Conservation (phyloP, 805 yeast genomes). For the Yarrowia sp. region DNA sequence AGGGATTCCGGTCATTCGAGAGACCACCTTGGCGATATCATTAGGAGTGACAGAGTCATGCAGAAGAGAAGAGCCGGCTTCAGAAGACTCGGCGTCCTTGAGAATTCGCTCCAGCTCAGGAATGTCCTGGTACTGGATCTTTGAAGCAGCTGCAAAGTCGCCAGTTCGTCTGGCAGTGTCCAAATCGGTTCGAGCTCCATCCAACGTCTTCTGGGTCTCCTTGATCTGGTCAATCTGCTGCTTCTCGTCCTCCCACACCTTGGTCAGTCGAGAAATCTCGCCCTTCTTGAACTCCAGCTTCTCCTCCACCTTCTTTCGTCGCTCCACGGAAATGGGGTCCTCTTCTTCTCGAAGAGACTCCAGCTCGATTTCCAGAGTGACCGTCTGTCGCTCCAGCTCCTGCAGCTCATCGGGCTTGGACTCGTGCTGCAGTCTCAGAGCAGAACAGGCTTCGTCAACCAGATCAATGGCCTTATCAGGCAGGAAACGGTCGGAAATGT, state of each 20-base stretch:
- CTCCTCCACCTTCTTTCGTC: conserved; percentile 69
- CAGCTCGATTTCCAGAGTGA: conserved; percentile 92
- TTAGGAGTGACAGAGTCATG: conserved; percentile 94
- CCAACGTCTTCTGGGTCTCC: conserved; percentile 75
- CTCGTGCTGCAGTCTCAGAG: conserved; percentile 89
- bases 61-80: conserved; percentile 44
- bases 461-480: conserved; percentile 97
- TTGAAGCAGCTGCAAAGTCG: conserved; percentile 84
- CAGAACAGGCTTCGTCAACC: conserved; percentile 97
- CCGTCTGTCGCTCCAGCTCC: conserved; percentile 78
- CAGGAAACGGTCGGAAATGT: conserved; percentile 83
- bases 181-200: conserved; percentile 76
- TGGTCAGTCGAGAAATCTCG: conserved; percentile 70
- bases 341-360: conserved; percentile 93
- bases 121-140: conserved; percentile 79
- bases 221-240: conserved; percentile 73
- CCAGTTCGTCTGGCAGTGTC: conserved; percentile 83
- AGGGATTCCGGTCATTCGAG: conserved; percentile 95
- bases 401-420: conserved; percentile 95
- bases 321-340: conserved; percentile 76
- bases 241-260: conserved; percentile 84
- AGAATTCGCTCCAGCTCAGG: conserved; percentile 73
- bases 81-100: conserved; percentile 52
- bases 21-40: conserved; percentile 88
- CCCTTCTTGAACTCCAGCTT: conserved; percentile 60